Percentiles rank a stretch among this genome's conserved stretches.
phyloP scores from a whole-genome alignment of 257 asterid species.

The Coffea canephora region DNA sequence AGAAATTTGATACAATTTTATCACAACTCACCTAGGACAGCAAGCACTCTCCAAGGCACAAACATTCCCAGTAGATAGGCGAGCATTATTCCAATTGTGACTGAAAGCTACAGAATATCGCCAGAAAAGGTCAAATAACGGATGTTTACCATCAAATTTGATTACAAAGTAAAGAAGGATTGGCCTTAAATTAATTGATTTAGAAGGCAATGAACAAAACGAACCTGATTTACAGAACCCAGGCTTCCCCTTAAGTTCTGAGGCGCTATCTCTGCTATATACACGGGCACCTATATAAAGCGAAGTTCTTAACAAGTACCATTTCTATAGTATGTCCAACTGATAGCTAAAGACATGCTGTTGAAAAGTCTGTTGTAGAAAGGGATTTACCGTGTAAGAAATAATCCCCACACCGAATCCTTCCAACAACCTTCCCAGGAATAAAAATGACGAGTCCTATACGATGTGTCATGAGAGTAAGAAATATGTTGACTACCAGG shows the following conservation, averaged over 20 bases:
- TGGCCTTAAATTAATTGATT: neutral
- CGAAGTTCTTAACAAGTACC: neutral
- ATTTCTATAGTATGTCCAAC: neutral
- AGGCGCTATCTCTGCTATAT: conserved; percentile 91
- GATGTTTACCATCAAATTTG: neutral
- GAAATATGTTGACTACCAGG: neutral
- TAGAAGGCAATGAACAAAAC: conserved; percentile 14
- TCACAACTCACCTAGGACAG: conserved; percentile 62
- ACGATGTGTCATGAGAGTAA: neutral
- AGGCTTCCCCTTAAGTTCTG: conserved; percentile 87
- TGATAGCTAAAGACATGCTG: neutral
- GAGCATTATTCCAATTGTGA: conserved; percentile 84
- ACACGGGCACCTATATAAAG: conserved; percentile 71
- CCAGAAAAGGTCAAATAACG: neutral
- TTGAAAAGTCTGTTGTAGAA: neutral
- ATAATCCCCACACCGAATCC: conserved; percentile 94
- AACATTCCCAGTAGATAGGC: conserved; percentile 76
- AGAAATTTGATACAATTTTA: neutral
- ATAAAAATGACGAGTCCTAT: conserved; percentile 80
- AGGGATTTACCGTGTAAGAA: conserved; percentile 63
- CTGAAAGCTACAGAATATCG: conserved; percentile 52
- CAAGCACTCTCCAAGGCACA: conserved; percentile 78
- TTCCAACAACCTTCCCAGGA: conserved; percentile 86
- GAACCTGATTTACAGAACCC: conserved; percentile 83
- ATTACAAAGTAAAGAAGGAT: neutral